Base-by-base conservation (phyloP, 2,329 filamentous ascomycete genomes). In the Neopestalotiopsis sp. region DNA sequence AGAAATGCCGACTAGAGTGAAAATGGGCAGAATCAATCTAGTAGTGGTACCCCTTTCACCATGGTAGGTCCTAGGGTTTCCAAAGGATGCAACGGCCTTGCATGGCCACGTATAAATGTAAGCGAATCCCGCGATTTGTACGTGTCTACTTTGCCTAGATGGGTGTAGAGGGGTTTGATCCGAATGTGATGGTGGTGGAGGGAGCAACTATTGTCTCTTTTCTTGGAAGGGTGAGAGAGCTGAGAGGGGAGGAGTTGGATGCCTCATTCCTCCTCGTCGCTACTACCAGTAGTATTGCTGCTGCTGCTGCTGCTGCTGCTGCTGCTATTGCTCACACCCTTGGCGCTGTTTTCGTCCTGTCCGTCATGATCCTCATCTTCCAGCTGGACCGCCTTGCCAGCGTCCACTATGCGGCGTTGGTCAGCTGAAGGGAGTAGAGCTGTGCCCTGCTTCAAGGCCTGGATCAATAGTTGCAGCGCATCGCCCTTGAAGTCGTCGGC, bases 401-500 rank as follows among this genome's bases (percentile, higher is more conserved):
- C 73, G 28, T 72, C 73, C 24, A 74, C 45, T 56, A 78, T 70
- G 30, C 77, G 74, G 72, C 74, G 79, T 80, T 83, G 84, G 75
- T 89, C 86, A 66, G 85, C 86, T n/a, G 76, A 73, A 12, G 84
- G 83, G 76, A 92, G 93, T 70, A 91, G 85, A 5, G 81, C 82
- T 4, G 87, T 86, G 0, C 92, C 92, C 75, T 94, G 91, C 80
- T 89, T 88, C 72, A 94, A 78, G 3, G 91, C 91, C 74, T 88
- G 84, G 42, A 94, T 85, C 57, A 94, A 84, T 75, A 93, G 86
- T 4, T 85, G 84, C 38, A 94, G 85, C 3, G 88, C 87, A 65
- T 89, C 89, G 69, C 83, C 83, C 76, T 89, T 90, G 81, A 94
- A 95, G 79, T 94, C 92, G 73, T 89, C 88, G 10, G 92, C 90